These are phyloP conservation scores for Sutorius australiensis DNA, from an alignment of 768 basidiomycete genomes.

Conservation along the genomic window DNA sequence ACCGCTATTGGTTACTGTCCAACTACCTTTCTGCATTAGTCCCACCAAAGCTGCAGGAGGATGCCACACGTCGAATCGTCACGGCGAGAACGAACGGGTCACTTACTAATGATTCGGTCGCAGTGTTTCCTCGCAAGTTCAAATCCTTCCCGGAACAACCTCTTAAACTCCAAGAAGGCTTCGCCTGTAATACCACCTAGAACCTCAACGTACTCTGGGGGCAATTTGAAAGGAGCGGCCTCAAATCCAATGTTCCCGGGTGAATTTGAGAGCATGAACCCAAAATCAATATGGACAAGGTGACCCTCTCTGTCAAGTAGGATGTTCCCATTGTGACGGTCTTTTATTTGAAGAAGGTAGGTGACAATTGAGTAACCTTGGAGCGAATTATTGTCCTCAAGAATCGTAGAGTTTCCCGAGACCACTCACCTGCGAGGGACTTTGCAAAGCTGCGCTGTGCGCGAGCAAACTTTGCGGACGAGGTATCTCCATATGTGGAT, in stretches of 20 bases:
- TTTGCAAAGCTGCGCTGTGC: slow-evolving; percentile 94
- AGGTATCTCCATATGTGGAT: slow-evolving; percentile 83
- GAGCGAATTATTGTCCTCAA: background rate
- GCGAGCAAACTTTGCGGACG: slow-evolving; percentile 80
- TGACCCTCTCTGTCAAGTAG: slow-evolving; percentile 94
- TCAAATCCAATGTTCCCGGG: slow-evolving; percentile 98
- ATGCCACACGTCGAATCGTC: slow-evolving; percentile 1
- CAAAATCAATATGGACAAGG: slow-evolving; percentile 96
- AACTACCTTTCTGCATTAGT: slow-evolving; percentile 90
- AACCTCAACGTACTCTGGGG: slow-evolving; percentile 93
- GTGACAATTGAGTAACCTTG: slow-evolving; percentile 91
- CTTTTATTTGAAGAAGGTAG: slow-evolving; percentile 97
- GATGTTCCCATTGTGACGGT: slow-evolving; percentile 98
- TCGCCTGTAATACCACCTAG: slow-evolving; percentile 79
- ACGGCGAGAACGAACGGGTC: background rate
- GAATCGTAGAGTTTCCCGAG: background rate
- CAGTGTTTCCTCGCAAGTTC: slow-evolving; percentile 93
- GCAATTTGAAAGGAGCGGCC: slow-evolving; percentile 97
- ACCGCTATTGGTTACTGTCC: slow-evolving; percentile 6
- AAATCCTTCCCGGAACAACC: slow-evolving; percentile 89
- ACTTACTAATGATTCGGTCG: slow-evolving; percentile 88
- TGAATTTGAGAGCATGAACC: slow-evolving; percentile 95
- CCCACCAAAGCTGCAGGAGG: slow-evolving; percentile 72
- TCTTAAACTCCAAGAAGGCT: slow-evolving; percentile 79
- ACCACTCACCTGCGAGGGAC: slow-evolving; percentile 69